Evolutionary conservation across 1,139 yeast species (phyloP), one percentile per base, ranked within the genome.

Genomic region (Blastobotrys ciferrii): DNA sequence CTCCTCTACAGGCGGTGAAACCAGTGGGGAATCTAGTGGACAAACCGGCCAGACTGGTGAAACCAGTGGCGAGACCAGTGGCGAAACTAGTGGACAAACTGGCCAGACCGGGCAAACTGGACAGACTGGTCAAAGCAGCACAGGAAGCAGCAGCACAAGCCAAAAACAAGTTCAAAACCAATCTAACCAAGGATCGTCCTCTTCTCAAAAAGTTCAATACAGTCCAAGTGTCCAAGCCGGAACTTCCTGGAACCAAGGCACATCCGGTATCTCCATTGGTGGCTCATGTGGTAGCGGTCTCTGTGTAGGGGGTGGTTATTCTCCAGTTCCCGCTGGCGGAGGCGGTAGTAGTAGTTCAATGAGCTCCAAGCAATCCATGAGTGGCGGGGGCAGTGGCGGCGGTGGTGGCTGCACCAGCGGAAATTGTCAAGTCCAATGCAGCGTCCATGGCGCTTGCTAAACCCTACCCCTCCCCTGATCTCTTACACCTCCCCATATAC

Each of bases 191-290:
- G 19, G 40, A 23, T 9, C 40, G 7, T 23, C 28, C 9, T 9
- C 5, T 5, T 23, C 28, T 23, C 28, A 23, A 9, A 23, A 23
- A 23, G 28, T 23, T 6, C 40, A 36, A 9, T 36, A 36, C 12
- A 12, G 13, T 3, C 40, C 40, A 12, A 36, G 40, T 13, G 18
- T 36, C 19, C 19, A 19, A 3, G 40, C 40, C 25, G 40, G 40
- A 5, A 19, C 40, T n/a, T 18, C 40, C 13, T 36, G 40, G 40
- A 36, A 36, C 28, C 17, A 19, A 12, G 40, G 40, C 3, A 18
- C 40, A 5, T 36, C 40, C 13, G 40, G 40, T 11, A 36, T 36
- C 28, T 17, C 40, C 4, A 36, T 33, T 33, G 37, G 37, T 14
- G 37, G 37, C 18, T 15, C 20, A 6, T 33, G 37, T 20, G n/a